phyloP scores from a whole-genome alignment of 441 rosid species.

The Raphanus hybrid region DNA sequence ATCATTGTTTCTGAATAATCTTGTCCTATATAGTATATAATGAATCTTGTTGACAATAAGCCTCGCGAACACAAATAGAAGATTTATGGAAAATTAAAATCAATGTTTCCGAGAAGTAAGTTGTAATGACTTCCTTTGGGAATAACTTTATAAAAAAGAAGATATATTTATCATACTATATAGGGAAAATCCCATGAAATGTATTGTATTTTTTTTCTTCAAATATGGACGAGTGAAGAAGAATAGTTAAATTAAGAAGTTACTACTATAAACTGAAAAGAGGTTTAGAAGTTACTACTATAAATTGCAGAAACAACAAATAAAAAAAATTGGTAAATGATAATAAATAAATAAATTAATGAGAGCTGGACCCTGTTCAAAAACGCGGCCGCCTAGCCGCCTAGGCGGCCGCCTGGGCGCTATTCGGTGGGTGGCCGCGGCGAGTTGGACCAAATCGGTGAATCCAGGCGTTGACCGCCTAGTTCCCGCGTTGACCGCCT shows the following conservation, averaged over 20 bases:
- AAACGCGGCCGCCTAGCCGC: no score
- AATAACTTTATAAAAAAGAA: neutral
- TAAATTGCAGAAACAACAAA: constrained; percentile 6
- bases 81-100: neutral
- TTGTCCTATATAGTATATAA: constrained; percentile 6
- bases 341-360: neutral
- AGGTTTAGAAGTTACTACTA: neutral
- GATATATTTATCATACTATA: neutral
- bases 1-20: constrained; percentile 7
- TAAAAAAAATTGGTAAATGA: neutral
- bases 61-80: neutral
- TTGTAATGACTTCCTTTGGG: constrained; percentile 6
- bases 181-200: neutral
- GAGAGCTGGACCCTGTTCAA: constrained; percentile 28
- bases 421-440: no score
- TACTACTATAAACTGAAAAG: neutral
- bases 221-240: neutral
- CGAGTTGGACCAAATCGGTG: no score
- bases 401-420: no score
- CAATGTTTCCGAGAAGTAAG: neutral
- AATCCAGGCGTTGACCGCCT: no score
- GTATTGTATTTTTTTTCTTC: neutral
- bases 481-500: no score
- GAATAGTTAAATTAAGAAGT: neutral
- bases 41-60: constrained; percentile 22